Percentiles rank a stretch among this genome's conserved stretches.
phyloP scores from a whole-genome alignment of 2,329 filamentous ascomycete species.

The Malbranchea zuffiana region DNA sequence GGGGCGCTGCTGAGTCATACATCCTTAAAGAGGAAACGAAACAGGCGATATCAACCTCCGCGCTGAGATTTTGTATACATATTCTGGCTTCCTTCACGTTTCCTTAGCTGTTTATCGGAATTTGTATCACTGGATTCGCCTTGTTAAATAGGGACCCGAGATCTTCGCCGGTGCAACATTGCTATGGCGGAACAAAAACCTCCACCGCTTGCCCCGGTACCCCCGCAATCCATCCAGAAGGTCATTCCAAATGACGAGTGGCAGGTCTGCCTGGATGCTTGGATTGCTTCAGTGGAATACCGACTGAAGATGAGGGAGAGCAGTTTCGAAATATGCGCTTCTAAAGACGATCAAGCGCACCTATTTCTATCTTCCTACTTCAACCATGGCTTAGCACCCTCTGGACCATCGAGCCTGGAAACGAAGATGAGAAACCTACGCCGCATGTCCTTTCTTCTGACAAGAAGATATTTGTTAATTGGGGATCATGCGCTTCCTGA shows the following conservation, averaged over 20 bases:
- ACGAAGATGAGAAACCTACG: conserved; percentile 43
- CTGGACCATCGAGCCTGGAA: conserved; percentile 26
- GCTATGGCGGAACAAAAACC: conserved; percentile 37
- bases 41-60: no score
- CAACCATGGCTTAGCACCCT: conserved; percentile 35
- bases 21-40: no score
- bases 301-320: conserved; percentile 50
- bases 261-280: conserved; percentile 65
- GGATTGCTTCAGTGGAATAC: conserved; percentile 56
- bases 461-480: conserved; percentile 46
- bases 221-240: conserved; percentile 54
- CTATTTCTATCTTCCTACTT: conserved; percentile 59
- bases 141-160: background rate
- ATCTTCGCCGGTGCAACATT: background rate
- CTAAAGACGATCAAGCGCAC: conserved; percentile 48
- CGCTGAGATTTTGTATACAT: no score
- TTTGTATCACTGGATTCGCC: background rate
- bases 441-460: conserved; percentile 54
- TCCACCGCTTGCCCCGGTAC: conserved; percentile 68
- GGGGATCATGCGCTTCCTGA: conserved; percentile 32
- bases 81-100: no score
- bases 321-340: conserved; percentile 43
- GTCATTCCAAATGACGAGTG: conserved; percentile 61
- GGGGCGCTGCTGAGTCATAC: no score
- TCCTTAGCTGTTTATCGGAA: background rate